Evolutionary conservation across 129 eudicot species (phyloP).

Genomic region (Solidago caesia): DNA sequence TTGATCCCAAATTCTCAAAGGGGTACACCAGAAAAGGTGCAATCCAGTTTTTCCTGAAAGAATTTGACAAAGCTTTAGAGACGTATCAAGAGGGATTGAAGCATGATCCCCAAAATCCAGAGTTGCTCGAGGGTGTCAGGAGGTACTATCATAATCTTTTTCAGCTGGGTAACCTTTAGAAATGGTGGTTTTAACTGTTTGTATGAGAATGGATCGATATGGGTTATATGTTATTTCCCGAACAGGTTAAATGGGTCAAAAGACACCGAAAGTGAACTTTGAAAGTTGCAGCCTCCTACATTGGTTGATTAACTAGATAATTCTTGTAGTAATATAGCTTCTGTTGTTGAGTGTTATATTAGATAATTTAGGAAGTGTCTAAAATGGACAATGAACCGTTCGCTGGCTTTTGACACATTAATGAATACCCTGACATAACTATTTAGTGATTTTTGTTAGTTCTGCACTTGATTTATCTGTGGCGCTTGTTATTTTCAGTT

Average conservation of each 20-base stretch:
- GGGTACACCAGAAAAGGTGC: slow-evolving; percentile 96
- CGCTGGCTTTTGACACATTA: too few species aligned
- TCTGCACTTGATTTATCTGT: neutral
- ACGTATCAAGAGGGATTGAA: slow-evolving; percentile 88
- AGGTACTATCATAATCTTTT: slow-evolving; percentile 41
- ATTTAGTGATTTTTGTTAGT: neutral
- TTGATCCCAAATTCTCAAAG: slow-evolving; percentile 85
- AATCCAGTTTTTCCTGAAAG: slow-evolving; percentile 93
- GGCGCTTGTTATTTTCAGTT: slow-evolving; percentile 43
- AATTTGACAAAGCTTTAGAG: slow-evolving; percentile 91
- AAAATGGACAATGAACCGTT: too few species aligned
- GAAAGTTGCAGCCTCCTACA: too few species aligned
- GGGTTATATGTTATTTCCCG: too few species aligned
- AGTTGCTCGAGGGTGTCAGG: slow-evolving; percentile 78
- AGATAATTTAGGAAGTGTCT: too few species aligned
- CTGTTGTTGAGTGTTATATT: too few species aligned
- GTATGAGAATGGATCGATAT: too few species aligned
- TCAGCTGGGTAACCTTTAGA: neutral
- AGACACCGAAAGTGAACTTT: too few species aligned
- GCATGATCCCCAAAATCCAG: slow-evolving; percentile 78
- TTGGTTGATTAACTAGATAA: too few species aligned
- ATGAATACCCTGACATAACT: neutral
- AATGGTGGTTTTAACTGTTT: neutral
- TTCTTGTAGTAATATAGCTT: too few species aligned
- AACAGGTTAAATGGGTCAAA: too few species aligned